Conservation (phyloP, 441 rosid genomes). For the Pelargonium myrrhifolium region DNA sequence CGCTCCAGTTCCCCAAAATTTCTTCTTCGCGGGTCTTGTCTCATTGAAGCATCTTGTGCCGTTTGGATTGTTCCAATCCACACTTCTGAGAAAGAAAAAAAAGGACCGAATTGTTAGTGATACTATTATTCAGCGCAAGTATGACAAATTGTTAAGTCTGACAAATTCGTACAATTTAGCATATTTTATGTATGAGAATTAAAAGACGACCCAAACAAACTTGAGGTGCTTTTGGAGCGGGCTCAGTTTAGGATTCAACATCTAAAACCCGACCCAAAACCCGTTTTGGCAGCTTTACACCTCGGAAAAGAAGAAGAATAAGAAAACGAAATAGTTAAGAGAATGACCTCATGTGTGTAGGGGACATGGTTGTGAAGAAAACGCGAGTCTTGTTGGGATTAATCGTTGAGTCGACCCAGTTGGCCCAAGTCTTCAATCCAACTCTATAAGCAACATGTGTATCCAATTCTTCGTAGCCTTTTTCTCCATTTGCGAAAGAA, state of each 20-base stretch:
- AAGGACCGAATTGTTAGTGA: neutral
- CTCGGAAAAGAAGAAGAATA: too few species aligned
- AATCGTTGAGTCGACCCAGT: constrained; percentile 78
- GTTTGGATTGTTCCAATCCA: constrained; percentile 59
- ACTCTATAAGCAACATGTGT: constrained; percentile 62
- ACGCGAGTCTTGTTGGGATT: constrained; percentile 69
- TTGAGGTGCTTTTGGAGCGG: too few species aligned
- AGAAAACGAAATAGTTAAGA: too few species aligned
- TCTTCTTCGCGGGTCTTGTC: constrained; percentile 62
- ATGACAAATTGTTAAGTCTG: too few species aligned
- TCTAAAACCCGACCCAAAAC: too few species aligned
- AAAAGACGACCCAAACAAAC: too few species aligned
- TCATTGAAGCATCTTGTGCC: constrained; percentile 78
- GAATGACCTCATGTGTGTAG: constrained; percentile 61
- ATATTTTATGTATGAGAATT: too few species aligned
- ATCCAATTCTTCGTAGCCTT: constrained; percentile 55
- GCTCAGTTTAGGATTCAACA: too few species aligned
- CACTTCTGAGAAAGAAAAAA: constrained; percentile 31
- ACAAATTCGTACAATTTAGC: too few species aligned
- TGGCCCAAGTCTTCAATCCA: constrained; percentile 86
- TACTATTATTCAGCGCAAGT: too few species aligned
- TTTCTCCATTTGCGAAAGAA: constrained; percentile 68
- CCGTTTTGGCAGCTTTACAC: too few species aligned
- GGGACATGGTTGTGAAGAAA: constrained; percentile 88
- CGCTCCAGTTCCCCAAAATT: constrained; percentile 69